Conservation (phyloP, 768 basidiomycete genomes). For the Trichaptum fuscoviolaceum region DNA sequence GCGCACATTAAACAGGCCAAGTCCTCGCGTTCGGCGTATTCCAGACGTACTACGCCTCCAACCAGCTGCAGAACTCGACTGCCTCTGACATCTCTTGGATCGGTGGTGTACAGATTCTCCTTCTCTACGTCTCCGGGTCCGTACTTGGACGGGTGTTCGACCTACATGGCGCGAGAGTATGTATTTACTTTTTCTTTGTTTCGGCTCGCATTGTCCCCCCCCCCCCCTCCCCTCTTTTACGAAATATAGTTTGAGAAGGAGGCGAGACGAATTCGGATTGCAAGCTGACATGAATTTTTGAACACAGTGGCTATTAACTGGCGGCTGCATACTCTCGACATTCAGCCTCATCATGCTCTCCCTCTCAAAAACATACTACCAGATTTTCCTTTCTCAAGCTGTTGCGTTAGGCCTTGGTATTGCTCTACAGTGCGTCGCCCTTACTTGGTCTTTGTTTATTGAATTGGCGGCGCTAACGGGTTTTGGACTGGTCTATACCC, state of each 20-base stretch:
- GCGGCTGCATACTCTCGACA: slow-evolving; percentile 19
- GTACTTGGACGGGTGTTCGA: slow-evolving; percentile 14
- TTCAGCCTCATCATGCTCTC: slow-evolving; percentile 25
- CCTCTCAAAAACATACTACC: slow-evolving; percentile 21
- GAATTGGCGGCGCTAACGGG: background rate
- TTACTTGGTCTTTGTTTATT: background rate
- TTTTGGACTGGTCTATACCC: background rate
- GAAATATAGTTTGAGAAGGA: background rate
- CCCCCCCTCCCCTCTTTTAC: background rate
- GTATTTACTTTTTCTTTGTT: background rate
- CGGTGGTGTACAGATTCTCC: slow-evolving; percentile 14
- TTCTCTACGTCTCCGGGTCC: slow-evolving; percentile 12
- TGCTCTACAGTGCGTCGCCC: slow-evolving; percentile 18
- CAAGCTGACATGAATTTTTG: background rate
- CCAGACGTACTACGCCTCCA: slow-evolving; percentile 29
- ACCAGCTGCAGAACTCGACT: slow-evolving; percentile 19
- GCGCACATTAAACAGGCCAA: slow-evolving; percentile 3
- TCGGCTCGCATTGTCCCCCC: too few species aligned
- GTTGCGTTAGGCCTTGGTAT: slow-evolving; percentile 25
- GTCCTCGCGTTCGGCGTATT: slow-evolving; percentile 30
- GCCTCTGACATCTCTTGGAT: slow-evolving; percentile 21
- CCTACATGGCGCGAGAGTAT: slow-evolving; percentile 10
- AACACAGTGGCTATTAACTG: slow-evolving; percentile 18
- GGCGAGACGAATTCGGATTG: too few species aligned
- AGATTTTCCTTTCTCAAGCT: slow-evolving; percentile 27